phyloP scores from a whole-genome alignment of 805 yeast species.

The Monosporozyma servazzii region DNA sequence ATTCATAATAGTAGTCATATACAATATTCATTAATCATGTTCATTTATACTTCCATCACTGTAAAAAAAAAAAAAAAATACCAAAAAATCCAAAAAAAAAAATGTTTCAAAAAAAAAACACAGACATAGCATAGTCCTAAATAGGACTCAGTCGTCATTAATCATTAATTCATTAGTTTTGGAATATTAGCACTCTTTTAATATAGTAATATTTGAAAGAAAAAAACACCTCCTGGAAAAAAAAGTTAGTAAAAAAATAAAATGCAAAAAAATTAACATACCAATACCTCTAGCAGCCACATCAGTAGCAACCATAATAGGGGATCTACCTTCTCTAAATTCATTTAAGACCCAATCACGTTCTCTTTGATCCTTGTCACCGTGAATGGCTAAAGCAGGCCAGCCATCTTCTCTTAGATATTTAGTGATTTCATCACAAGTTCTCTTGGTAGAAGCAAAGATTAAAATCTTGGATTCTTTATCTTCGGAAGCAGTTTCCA shows the following conservation, averaged over 20 bases:
- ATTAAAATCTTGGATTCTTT: slow-evolving; percentile 70
- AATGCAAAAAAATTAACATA: slow-evolving; percentile 42
- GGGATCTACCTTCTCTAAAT: slow-evolving; percentile 86
- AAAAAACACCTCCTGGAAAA: background rate
- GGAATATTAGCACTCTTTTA: background rate
- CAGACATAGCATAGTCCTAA: background rate
- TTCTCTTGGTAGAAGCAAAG: slow-evolving; percentile 95
- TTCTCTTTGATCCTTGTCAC: slow-evolving; percentile 95
- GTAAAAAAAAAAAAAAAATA: slow-evolving; percentile 7
- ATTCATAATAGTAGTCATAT: background rate
- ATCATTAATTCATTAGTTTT: background rate
- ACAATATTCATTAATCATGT: slow-evolving; percentile 1
- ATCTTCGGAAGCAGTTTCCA: slow-evolving; percentile 68
- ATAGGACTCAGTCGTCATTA: slow-evolving; percentile 4
- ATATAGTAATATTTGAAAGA: background rate
- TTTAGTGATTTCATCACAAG: slow-evolving; percentile 89
- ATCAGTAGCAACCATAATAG: slow-evolving; percentile 98
- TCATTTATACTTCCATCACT: background rate
- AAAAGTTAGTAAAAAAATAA: slow-evolving; percentile 9
- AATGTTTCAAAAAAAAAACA: no score
- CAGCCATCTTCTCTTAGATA: slow-evolving; percentile 93
- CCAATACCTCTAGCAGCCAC: slow-evolving; percentile 99
- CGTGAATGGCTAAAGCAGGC: slow-evolving; percentile 98
- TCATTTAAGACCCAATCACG: slow-evolving; percentile 97
- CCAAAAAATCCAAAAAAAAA: slow-evolving; percentile 7